Conservation (phyloP, 768 basidiomycete species). For the Termitomyces sp. region DNA sequence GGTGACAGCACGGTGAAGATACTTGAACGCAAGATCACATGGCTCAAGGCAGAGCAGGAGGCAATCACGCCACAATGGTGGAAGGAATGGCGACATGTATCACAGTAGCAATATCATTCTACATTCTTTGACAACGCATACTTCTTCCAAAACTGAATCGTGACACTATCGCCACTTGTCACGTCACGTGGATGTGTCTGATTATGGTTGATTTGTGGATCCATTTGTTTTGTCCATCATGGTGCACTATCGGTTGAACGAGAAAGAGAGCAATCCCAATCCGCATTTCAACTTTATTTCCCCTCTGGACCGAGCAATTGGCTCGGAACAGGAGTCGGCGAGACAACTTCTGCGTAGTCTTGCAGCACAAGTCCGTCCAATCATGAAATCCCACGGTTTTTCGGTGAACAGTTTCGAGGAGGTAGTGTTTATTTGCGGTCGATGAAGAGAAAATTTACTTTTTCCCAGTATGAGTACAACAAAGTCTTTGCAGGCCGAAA, state of each 20-base stretch:
- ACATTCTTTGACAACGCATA: background rate
- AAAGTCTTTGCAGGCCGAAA: constrained; percentile 76
- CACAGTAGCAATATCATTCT: background rate
- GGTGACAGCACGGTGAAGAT: constrained; percentile 12
- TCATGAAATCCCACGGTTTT: constrained; percentile 81
- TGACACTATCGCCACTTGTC: background rate
- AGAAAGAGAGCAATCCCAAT: constrained; percentile 67
- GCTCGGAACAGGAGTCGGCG: constrained; percentile 53
- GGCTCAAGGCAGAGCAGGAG: constrained; percentile 15
- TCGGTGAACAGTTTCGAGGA: constrained; percentile 77
- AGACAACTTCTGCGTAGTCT: constrained; percentile 70
- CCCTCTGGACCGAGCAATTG: constrained; percentile 38
- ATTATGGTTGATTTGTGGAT: background rate
- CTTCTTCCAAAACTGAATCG: background rate
- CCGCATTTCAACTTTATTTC: constrained; percentile 74
- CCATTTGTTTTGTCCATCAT: constrained; percentile 25
- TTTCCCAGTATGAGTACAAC: constrained; percentile 68
- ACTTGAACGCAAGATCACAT: constrained; percentile 9
- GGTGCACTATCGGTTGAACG: constrained; percentile 74
- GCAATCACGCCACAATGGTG: constrained; percentile 22
- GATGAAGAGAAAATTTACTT: background rate
- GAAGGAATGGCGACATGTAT: constrained; percentile 18
- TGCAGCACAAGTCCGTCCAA: constrained; percentile 76
- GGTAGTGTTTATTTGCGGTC: constrained; percentile 33
- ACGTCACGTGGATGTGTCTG: background rate